These are phyloP conservation scores for Polytrichum commune DNA, from an alignment of 225 moss, liverwort and hornwort genomes.

Conservation along the genomic window DNA sequence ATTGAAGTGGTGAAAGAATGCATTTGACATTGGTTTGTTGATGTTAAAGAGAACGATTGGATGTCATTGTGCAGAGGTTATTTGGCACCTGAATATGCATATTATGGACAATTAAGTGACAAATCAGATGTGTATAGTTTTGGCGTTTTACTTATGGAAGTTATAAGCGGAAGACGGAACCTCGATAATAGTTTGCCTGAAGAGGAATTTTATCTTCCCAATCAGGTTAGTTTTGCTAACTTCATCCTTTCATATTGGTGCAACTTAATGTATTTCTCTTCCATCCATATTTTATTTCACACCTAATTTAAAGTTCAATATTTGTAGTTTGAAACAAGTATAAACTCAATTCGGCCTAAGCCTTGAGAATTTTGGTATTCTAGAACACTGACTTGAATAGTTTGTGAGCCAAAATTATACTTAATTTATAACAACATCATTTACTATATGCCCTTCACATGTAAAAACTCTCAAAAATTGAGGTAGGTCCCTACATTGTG, in stretches of 20 bases:
- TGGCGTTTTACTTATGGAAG: conserved; percentile 36
- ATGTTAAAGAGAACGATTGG: background rate
- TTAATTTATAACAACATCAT: too few species aligned
- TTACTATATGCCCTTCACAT: too few species aligned
- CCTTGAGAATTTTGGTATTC: too few species aligned
- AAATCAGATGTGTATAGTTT: conserved; percentile 43
- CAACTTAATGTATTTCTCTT: background rate
- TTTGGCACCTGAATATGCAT: conserved; percentile 30
- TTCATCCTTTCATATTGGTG: too few species aligned
- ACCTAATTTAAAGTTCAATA: background rate
- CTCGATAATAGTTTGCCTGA: conserved; percentile 9
- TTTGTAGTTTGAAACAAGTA: background rate
- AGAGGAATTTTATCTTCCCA: conserved; percentile 2
- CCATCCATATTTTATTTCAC: background rate
- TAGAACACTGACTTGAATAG: background rate
- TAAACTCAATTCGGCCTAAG: too few species aligned
- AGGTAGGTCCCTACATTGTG: too few species aligned
- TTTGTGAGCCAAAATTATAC: background rate
- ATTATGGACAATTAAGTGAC: conserved; percentile 33
- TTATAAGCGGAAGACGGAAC: conserved; percentile 28
- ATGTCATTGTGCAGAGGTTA: conserved; percentile 21
- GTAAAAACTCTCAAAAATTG: too few species aligned
- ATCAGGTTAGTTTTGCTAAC: background rate
- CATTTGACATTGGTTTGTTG: background rate
- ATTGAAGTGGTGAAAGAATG: too few species aligned